Conservation (phyloP, 2,329 filamentous ascomycete species). For the Didymella sp. region DNA sequence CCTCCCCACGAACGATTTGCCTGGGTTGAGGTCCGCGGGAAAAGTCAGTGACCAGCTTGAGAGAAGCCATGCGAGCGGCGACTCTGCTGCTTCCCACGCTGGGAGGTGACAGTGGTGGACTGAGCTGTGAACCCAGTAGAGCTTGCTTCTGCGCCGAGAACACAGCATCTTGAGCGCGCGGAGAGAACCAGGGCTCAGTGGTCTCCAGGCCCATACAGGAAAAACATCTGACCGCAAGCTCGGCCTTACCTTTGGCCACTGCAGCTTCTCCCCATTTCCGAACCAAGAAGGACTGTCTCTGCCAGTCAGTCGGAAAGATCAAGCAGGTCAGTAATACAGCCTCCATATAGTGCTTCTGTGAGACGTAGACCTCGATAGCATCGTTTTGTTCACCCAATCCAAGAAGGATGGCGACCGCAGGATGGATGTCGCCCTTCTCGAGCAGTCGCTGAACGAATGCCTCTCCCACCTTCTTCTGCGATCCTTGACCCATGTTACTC, state of each 20-base stretch:
- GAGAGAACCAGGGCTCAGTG: constrained; percentile 86
- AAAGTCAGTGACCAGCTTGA: constrained; percentile 93
- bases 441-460: constrained; percentile 90
- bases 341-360: constrained; percentile 90
- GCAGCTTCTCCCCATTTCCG: constrained; percentile 95
- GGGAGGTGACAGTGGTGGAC: constrained; percentile 77
- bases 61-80: constrained; percentile 78
- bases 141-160: constrained; percentile 62
- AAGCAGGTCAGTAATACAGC: constrained; percentile 87
- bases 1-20: constrained; percentile 70
- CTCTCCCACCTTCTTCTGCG: constrained; percentile 88
- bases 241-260: constrained; percentile 83
- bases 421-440: constrained; percentile 88
- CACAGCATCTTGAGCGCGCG: constrained; percentile 71
- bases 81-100: constrained; percentile 61
- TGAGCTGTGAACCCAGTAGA: constrained; percentile 63
- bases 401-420: constrained; percentile 89
- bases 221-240: constrained; percentile 90
- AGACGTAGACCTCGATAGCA: constrained; percentile 94
- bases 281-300: constrained; percentile 84
- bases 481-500: constrained; percentile 78
- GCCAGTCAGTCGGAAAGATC: constrained; percentile 85
- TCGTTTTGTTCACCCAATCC: constrained; percentile 92
- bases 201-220: constrained; percentile 88
- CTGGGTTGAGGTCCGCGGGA: constrained; percentile 56